Evolutionary conservation across 129 eudicot species (phyloP).

Genomic region (Saussurea involucrata): DNA sequence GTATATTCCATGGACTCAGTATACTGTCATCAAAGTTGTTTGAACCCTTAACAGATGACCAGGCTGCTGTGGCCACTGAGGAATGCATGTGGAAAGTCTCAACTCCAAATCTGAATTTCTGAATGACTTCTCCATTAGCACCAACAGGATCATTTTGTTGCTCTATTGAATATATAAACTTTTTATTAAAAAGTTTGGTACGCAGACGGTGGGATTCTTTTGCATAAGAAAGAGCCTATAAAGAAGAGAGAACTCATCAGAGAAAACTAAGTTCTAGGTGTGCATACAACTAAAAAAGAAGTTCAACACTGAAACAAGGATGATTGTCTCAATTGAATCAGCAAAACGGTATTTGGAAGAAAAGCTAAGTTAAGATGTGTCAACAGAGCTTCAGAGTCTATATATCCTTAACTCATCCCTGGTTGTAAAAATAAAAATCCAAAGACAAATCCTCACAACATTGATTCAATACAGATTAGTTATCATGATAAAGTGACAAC

Average conservation of each 20-base stretch:
- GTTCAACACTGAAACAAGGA: neutral
- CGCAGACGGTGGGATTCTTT: conserved; percentile 85
- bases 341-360: neutral
- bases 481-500: neutral
- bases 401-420: neutral
- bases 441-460: neutral
- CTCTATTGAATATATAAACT: conserved; percentile 52
- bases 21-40: conserved; percentile 41
- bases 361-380: neutral
- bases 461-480: neutral
- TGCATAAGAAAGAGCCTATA: conserved; percentile 81
- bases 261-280: neutral
- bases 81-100: conserved; percentile 42
- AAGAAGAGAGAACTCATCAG: conserved; percentile 2
- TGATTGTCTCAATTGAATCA: neutral
- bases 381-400: neutral
- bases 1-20: conserved; percentile 92
- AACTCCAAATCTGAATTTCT: conserved; percentile 39
- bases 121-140: conserved; percentile 42
- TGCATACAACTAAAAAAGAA: neutral
- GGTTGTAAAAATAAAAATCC: neutral
- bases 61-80: conserved; percentile 42
- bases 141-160: conserved; percentile 34
- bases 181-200: conserved; percentile 56
- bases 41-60: conserved; percentile 36